Conservation (phyloP, 2,329 filamentous ascomycete genomes). For the Clonostachys chloroleuca region DNA sequence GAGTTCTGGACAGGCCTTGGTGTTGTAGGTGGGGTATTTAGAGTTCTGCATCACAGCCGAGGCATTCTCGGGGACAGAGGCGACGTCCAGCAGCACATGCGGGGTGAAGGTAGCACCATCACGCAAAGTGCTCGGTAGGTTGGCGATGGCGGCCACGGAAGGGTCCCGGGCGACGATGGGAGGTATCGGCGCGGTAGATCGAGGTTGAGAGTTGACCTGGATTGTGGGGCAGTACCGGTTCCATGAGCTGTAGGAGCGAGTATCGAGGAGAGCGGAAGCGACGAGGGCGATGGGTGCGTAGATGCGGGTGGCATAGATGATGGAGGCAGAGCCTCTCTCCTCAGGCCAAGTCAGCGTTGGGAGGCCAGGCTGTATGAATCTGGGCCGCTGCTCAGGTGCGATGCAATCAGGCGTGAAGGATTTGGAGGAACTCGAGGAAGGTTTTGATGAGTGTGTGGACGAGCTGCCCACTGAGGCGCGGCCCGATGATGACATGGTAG, state of each 20-base stretch:
- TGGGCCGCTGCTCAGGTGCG: constrained; percentile 7
- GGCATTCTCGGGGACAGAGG: not conserved
- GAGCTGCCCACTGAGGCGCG: no score
- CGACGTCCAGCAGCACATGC: constrained; percentile 22
- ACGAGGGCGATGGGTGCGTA: constrained; percentile 21
- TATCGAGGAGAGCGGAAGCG: constrained; percentile 19
- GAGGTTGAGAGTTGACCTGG: constrained; percentile 12
- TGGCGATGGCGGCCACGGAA: not conserved
- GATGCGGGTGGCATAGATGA: constrained; percentile 24
- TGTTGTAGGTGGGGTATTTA: constrained; percentile 6
- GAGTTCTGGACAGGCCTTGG: constrained; percentile 11
- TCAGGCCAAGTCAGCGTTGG: constrained; percentile 15
- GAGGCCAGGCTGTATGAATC: constrained; percentile 9
- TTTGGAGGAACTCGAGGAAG: no score
- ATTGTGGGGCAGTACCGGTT: constrained; percentile 23
- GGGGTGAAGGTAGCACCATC: constrained; percentile 17
- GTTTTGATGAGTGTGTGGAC: no score
- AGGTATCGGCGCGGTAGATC: constrained; percentile 4
- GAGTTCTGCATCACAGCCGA: not conserved
- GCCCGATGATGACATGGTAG: no score
- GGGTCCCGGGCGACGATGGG: constrained; percentile 1
- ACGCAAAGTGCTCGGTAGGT: constrained; percentile 2
- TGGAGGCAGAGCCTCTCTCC: constrained; percentile 15
- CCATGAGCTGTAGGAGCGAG: constrained; percentile 24
- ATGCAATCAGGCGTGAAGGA: constrained; percentile 1